A percentile compares a stretch with the other conserved stretches of the same genome.
These are phyloP conservation scores for Venturia effusa DNA, from an alignment of 2,329 filamentous ascomycete species.

Conservation along the genomic window DNA sequence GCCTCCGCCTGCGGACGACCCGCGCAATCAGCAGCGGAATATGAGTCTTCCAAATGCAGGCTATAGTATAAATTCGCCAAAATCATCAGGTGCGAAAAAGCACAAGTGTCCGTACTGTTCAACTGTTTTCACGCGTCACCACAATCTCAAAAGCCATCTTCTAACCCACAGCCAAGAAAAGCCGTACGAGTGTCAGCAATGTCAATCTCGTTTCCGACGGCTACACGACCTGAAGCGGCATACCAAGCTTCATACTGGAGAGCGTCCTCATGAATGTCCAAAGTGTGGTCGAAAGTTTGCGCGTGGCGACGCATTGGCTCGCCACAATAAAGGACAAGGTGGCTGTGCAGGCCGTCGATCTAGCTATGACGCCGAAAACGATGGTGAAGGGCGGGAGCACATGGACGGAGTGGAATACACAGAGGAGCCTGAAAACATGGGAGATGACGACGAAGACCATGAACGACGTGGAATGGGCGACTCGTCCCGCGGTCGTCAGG, in stretches of 20 bases:
- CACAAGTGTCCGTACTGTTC: conserved; percentile 96
- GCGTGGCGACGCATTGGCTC: conserved; percentile 83
- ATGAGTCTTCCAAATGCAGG: conserved; percentile 48
- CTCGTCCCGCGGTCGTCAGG: conserved; percentile 53
- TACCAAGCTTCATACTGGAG: conserved; percentile 91
- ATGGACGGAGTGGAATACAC: conserved; percentile 55
- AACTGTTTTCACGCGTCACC: conserved; percentile 92
- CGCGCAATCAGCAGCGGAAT: conserved; percentile 42
- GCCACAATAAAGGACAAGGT: conserved; percentile 90
- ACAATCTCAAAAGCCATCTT: conserved; percentile 94
- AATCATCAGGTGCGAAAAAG: conserved; percentile 64
- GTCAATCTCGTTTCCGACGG: conserved; percentile 81
- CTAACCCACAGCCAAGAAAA: conserved; percentile 98
- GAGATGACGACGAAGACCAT: conserved; percentile 43
- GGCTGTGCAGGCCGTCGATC: conserved; percentile 86
- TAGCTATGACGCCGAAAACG: conserved; percentile 71
- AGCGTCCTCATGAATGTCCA: conserved; percentile 87
- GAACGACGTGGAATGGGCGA: conserved; percentile 53
- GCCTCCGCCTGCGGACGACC: conserved; percentile 38
- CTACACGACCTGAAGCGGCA: conserved; percentile 94
- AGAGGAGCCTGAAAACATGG: conserved; percentile 26
- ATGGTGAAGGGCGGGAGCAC: conserved; percentile 37
- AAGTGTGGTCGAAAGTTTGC: conserved; percentile 95
- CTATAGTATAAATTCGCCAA: conserved; percentile 43
- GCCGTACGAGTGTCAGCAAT: conserved; percentile 89